Evolutionary conservation across 306 rosid genomes (phyloP).

Genomic region (Quercus dentata): DNA sequence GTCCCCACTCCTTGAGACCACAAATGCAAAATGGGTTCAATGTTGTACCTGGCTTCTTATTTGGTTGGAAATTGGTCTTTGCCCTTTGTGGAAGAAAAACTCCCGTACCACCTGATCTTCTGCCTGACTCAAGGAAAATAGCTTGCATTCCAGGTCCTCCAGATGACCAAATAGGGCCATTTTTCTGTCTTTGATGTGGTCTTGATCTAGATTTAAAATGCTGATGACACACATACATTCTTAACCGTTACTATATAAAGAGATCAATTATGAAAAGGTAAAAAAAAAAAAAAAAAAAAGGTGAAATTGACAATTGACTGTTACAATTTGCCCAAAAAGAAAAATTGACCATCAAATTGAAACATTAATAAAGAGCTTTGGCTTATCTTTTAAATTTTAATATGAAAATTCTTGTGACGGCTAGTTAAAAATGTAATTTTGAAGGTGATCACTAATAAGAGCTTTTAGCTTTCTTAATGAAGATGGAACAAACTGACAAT

Average conservation of each 20-base stretch:
- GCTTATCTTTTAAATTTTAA: too few species aligned
- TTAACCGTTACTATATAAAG: not conserved
- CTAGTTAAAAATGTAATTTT: too few species aligned
- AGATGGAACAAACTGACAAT: too few species aligned
- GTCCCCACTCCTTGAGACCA: too few species aligned
- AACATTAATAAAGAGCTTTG: too few species aligned
- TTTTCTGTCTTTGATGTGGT: slow-evolving; percentile 30
- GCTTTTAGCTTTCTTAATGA: too few species aligned
- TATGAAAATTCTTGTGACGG: too few species aligned
- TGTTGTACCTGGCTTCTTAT: slow-evolving; percentile 53
- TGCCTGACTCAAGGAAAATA: slow-evolving; percentile 53
- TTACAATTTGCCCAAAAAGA: too few species aligned
- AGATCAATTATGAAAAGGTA: not conserved
- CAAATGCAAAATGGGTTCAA: not conserved
- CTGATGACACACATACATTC: not conserved
- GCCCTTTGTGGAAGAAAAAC: slow-evolving; percentile 73
- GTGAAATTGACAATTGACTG: not conserved
- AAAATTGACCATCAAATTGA: too few species aligned
- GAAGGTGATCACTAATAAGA: too few species aligned
- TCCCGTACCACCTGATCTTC: slow-evolving; percentile 72
- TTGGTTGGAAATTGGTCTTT: slow-evolving; percentile 38
- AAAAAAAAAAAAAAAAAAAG: not conserved
- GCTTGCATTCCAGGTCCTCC: slow-evolving; percentile 82
- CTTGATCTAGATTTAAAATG: slow-evolving; percentile 27
- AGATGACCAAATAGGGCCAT: slow-evolving; percentile 20